Percentiles rank a stretch among this genome's conserved stretches.
phyloP scores from a whole-genome alignment of 129 eudicot genomes.

The Flaveria ramosissima region DNA sequence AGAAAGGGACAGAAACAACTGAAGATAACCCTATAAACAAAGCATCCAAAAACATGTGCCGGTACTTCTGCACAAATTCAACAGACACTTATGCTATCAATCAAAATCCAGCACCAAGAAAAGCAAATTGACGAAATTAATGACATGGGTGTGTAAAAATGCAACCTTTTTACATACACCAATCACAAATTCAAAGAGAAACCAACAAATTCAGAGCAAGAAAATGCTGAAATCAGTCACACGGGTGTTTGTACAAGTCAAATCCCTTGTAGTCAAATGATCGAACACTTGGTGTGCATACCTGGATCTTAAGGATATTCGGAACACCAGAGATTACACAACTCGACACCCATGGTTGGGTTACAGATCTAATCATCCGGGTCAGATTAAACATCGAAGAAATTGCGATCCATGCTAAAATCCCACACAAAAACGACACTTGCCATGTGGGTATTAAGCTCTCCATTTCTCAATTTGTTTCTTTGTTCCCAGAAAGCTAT shows the following conservation, averaged over 20 bases:
- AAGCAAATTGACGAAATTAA: neutral
- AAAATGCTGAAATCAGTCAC: neutral
- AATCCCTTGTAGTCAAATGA: constrained; percentile 12
- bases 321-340: constrained; percentile 53
- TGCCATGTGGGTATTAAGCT: constrained; percentile 69
- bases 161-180: too few species aligned
- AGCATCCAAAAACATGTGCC: constrained; percentile 60
- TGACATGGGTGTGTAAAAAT: too few species aligned
- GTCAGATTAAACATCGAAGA: constrained; percentile 69
- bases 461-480: constrained; percentile 46
- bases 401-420: constrained; percentile 61
- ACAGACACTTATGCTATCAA: constrained; percentile 21
- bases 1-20: constrained; percentile 96
- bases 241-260: constrained; percentile 1
- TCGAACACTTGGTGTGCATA: constrained; percentile 39
- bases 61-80: constrained; percentile 74
- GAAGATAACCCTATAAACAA: constrained; percentile 75
- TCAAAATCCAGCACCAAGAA: neutral
- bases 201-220: neutral
- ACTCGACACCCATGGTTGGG: constrained; percentile 68
- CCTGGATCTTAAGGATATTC: constrained; percentile 78
- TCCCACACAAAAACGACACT: constrained; percentile 52
- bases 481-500: neutral
- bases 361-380: constrained; percentile 64
- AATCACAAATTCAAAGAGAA: too few species aligned